These are phyloP conservation scores for Acorus calamus DNA, from an alignment of 106 monocot species.

Conservation along the genomic window DNA sequence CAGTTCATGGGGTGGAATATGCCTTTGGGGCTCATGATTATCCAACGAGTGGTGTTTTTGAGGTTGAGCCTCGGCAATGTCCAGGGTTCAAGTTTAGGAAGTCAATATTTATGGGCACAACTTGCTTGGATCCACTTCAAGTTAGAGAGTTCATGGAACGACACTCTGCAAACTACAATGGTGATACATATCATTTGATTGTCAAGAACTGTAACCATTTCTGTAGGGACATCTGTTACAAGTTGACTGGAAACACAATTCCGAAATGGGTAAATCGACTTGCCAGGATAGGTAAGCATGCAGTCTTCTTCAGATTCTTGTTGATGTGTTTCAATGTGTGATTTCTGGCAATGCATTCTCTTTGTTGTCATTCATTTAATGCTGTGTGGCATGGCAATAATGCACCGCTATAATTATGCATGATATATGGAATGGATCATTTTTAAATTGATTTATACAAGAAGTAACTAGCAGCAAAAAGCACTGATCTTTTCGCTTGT, in stretches of 20 bases:
- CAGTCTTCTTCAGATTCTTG: too few species aligned
- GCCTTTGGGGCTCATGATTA: constrained; percentile 18
- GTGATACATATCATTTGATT: constrained; percentile 18
- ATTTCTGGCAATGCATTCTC: too few species aligned
- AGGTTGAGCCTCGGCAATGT: constrained; percentile 20
- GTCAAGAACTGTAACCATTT: constrained; percentile 21
- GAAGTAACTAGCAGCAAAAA: too few species aligned
- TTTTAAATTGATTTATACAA: too few species aligned
- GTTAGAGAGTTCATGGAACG: constrained; percentile 19
- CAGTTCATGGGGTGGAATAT: constrained; percentile 21
- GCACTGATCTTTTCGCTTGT: too few species aligned
- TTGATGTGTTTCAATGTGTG: too few species aligned
- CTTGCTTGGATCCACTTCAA: constrained; percentile 16
- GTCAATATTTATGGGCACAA: constrained; percentile 21
- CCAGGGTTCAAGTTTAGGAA: constrained; percentile 21
- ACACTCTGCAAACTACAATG: constrained; percentile 14
- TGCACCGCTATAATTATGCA: too few species aligned
- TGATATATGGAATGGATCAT: too few species aligned
- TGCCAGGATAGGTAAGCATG: constrained; percentile 13
- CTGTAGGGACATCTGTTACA: constrained; percentile 16
- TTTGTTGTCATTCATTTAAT: too few species aligned
- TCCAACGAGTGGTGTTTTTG: constrained; percentile 19
- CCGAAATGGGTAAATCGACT: constrained; percentile 21
- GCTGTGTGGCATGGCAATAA: too few species aligned
- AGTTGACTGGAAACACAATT: constrained; percentile 9